These are phyloP conservation scores for Podaxis sp. DNA, from an alignment of 768 basidiomycete species.

Conservation along the genomic window DNA sequence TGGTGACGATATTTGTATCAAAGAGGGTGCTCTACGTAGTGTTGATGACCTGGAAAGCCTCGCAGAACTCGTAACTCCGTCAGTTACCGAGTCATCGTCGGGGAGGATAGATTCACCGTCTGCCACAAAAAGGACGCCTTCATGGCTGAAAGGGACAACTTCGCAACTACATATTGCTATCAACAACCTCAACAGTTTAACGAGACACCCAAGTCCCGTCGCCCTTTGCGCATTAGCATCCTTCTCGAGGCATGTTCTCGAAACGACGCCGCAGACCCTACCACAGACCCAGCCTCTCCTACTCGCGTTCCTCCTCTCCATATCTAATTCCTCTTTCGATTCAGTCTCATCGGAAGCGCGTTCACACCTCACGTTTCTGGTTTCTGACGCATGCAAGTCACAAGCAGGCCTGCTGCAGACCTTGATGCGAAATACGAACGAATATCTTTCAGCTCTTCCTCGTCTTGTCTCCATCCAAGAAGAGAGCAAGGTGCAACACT, in stretches of 20 bases:
- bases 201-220: constrained; percentile 67
- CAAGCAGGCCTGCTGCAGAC: constrained; percentile 49
- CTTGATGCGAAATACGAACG: constrained; percentile 59
- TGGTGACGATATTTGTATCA: constrained; percentile 64
- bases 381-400: constrained; percentile 38
- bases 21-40: constrained; percentile 54
- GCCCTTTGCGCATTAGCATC: constrained; percentile 58
- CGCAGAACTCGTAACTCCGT: constrained; percentile 28
- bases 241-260: constrained; percentile 56
- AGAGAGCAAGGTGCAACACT: constrained; percentile 72
- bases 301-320: constrained; percentile 68
- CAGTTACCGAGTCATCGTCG: constrained; percentile 17
- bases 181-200: constrained; percentile 67
- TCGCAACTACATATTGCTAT: constrained; percentile 84
- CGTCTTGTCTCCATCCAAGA: constrained; percentile 66
- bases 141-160: constrained; percentile 81
- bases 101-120: constrained; percentile 33
- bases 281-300: constrained; percentile 67
- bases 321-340: constrained; percentile 59
- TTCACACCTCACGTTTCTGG: constrained; percentile 42
- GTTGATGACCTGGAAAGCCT: constrained; percentile 68
- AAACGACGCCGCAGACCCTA: constrained; percentile 56
- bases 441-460: constrained; percentile 70
- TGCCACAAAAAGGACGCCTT: constrained; percentile 56
- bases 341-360: constrained; percentile 52